phyloP scores from a whole-genome alignment of 2,329 filamentous ascomycete genomes.

The Neofusicoccum parvum region DNA sequence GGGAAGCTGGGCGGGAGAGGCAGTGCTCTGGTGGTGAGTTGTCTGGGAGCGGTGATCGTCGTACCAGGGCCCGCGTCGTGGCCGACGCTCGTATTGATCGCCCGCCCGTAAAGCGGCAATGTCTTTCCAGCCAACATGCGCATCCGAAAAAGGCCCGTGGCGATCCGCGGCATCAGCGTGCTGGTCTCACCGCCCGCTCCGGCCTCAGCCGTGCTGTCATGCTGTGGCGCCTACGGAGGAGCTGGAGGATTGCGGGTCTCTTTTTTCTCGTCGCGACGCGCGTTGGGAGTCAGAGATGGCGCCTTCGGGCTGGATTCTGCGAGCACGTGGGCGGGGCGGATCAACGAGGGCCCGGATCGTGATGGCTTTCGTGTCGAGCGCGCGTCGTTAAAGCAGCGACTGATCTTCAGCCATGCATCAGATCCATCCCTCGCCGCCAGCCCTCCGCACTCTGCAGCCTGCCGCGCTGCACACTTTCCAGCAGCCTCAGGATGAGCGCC shows the following conservation, averaged over 20 bases:
- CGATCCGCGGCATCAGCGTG: neutral
- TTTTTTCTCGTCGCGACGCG: too few relatives aligned
- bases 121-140: neutral
- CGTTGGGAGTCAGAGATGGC: too few relatives aligned
- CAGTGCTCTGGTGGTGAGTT: neutral
- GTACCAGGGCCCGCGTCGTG: neutral
- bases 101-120: neutral
- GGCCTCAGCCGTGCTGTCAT: neutral
- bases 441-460: constrained; percentile 32
- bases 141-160: neutral
- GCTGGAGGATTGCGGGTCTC: constrained; percentile 13
- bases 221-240: neutral
- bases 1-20: neutral
- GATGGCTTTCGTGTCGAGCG: neutral
- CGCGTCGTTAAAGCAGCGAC: constrained; percentile 31
- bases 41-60: neutral
- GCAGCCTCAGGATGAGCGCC: constrained; percentile 26
- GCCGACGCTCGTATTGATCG: neutral
- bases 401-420: constrained; percentile 20
- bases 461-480: constrained; percentile 33
- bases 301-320: too few relatives aligned
- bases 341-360: constrained; percentile 15
- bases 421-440: constrained; percentile 26
- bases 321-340: constrained; percentile 42
- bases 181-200: neutral